A percentile compares a stretch with the other conserved stretches of the same genome.
phyloP scores from a whole-genome alignment of 1,284 basidiomycete genomes.

The Blastosporella zonata region DNA sequence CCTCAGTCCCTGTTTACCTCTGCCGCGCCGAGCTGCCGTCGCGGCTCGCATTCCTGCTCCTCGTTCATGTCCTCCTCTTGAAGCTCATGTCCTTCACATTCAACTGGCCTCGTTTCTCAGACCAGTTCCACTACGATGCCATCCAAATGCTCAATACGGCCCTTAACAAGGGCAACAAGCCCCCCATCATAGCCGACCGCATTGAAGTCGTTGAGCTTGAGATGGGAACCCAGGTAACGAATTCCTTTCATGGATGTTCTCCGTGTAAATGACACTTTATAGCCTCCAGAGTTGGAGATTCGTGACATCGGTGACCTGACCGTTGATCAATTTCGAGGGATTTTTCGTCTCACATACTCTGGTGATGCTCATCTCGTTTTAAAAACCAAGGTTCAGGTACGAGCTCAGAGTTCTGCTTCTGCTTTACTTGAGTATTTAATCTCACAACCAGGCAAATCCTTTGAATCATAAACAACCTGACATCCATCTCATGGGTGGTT shows the following conservation, averaged over 20 bases:
- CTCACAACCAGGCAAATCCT: slow-evolving; percentile 77
- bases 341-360: slow-evolving; percentile 92
- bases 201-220: slow-evolving; percentile 97
- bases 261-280: slow-evolving; percentile 14
- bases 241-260: not conserved
- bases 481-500: slow-evolving; percentile 73
- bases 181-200: slow-evolving; percentile 94
- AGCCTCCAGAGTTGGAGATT: slow-evolving; percentile 97
- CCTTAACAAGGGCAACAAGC: slow-evolving; percentile 96
- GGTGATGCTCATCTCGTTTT: slow-evolving; percentile 97
- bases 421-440: not conserved
- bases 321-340: slow-evolving; percentile 94
- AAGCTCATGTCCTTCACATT: slow-evolving; percentile 91
- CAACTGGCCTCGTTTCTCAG: slow-evolving; percentile 96
- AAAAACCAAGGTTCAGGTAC: slow-evolving; percentile 92
- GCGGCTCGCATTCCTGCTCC: slow-evolving; percentile 5
- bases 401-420: slow-evolving; percentile 19
- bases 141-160: slow-evolving; percentile 93
- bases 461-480: slow-evolving; percentile 87
- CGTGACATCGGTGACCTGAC: slow-evolving; percentile 98
- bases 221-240: slow-evolving; percentile 91
- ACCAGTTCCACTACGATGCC: slow-evolving; percentile 91
- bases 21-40: slow-evolving; percentile 1
- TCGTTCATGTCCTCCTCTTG: slow-evolving; percentile 11
- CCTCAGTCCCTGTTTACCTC: slow-evolving; percentile 18